A percentile compares a stretch with the other conserved stretches of the same genome.
phyloP scores from a whole-genome alignment of 164 flowering plant genomes.

The Paratinospora sagittata region DNA sequence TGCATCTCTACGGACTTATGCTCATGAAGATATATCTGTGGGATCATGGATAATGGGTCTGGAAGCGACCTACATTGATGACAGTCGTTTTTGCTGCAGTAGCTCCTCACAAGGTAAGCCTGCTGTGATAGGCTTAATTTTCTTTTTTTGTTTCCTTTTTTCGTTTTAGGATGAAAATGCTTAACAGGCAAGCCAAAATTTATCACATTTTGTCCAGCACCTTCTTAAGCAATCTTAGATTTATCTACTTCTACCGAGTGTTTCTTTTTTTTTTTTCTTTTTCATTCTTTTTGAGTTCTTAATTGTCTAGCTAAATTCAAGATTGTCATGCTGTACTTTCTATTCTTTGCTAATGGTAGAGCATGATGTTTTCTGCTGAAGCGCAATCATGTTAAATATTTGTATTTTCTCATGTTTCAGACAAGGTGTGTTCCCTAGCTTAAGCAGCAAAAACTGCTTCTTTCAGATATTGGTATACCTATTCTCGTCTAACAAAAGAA shows the following conservation, averaged over 20 bases:
- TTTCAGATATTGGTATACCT: constrained; percentile 1
- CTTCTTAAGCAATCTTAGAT: not conserved
- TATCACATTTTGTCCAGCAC: not conserved
- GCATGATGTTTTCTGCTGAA: too few relatives aligned
- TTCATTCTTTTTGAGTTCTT: not conserved
- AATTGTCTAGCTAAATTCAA: too few relatives aligned
- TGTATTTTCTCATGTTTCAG: constrained; percentile 29
- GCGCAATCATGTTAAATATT: constrained; percentile 5
- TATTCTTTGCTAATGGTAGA: too few relatives aligned
- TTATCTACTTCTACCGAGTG: not conserved
- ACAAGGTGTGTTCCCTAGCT: constrained; percentile 57
- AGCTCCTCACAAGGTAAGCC: constrained; percentile 61
- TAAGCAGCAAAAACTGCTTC: constrained; percentile 21
- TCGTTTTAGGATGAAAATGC: too few relatives aligned
- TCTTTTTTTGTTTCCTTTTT: not conserved
- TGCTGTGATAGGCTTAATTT: not conserved
- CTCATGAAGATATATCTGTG: constrained; percentile 83
- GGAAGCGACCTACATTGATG: constrained; percentile 81
- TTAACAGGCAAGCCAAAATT: not conserved
- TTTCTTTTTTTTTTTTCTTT: not conserved
- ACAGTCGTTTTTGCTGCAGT: constrained; percentile 78
- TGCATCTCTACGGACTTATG: constrained; percentile 78
- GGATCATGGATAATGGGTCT: constrained; percentile 99
- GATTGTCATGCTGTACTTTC: not conserved
- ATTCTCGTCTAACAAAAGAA: not conserved